phyloP scores from a whole-genome alignment of 148 eudicot species.

The Camellia lanceoleosa region DNA sequence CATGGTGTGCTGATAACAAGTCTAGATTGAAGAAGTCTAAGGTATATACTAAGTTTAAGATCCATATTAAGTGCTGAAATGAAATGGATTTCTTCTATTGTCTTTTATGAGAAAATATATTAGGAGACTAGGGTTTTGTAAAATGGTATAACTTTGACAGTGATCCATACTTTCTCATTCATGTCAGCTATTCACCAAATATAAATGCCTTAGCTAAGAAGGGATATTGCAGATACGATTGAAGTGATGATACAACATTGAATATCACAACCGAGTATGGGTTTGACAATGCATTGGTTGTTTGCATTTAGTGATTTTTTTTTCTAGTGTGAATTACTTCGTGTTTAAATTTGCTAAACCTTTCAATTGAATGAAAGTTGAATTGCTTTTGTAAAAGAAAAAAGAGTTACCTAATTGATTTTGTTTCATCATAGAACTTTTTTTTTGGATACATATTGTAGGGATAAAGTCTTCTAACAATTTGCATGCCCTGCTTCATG shows the following conservation, averaged over 20 bases:
- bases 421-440: background rate
- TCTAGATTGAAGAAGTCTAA: slow-evolving; percentile 89
- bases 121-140: background rate
- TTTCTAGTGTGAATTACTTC: background rate
- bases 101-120: no score
- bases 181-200: background rate
- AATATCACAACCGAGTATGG: background rate
- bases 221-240: background rate
- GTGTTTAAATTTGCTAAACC: background rate
- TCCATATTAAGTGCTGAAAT: no score
- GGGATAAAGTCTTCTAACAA: background rate
- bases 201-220: background rate
- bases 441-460: background rate
- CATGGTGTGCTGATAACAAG: slow-evolving; percentile 97
- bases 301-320: background rate
- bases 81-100: no score
- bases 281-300: background rate
- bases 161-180: background rate
- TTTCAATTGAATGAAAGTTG: no score
- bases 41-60: slow-evolving; percentile 37
- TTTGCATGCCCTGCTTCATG: background rate
- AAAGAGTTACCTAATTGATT: background rate
- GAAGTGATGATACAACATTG: background rate
- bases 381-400: background rate
- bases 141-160: background rate